These are phyloP conservation scores for Fraxinus cuspidata DNA, from an alignment of 257 asterid species.

Conservation along the genomic window DNA sequence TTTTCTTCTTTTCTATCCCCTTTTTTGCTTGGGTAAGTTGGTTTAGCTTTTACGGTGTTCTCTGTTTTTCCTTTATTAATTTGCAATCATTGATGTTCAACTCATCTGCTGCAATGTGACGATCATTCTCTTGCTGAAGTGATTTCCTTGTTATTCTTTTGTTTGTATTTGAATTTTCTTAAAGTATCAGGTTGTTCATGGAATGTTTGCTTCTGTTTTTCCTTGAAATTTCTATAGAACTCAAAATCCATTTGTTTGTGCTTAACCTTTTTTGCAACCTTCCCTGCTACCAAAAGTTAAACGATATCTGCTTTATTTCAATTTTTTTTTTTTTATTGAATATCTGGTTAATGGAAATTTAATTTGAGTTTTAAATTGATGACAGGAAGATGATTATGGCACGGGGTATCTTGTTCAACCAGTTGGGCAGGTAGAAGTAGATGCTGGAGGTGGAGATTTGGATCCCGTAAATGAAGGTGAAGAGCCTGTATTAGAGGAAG, in stretches of 20 bases:
- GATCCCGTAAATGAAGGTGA: slow-evolving; percentile 48
- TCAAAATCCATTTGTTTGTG: background rate
- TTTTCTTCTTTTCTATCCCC: no score
- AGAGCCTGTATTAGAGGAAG: slow-evolving; percentile 49
- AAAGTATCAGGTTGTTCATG: slow-evolving; percentile 28
- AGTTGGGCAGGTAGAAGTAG: slow-evolving; percentile 59
- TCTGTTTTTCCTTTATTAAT: background rate
- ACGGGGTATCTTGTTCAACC: slow-evolving; percentile 79
- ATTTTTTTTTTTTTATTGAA: no score
- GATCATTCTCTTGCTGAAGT: background rate
- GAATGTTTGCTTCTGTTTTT: background rate
- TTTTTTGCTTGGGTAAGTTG: background rate
- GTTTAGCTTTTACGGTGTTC: background rate
- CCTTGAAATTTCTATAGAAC: background rate
- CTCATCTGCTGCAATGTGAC: background rate
- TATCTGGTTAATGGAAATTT: background rate
- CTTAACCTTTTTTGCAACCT: background rate
- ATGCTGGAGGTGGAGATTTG: slow-evolving; percentile 41
- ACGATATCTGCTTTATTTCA: background rate
- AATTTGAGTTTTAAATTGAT: slow-evolving; percentile 2
- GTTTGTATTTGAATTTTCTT: background rate
- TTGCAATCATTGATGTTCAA: background rate
- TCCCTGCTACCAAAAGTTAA: background rate
- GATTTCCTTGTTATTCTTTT: background rate
- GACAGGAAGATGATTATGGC: slow-evolving; percentile 80